Evolutionary conservation across 2,329 filamentous ascomycete species (phyloP).

Genomic region (Zasmidium cellare): DNA sequence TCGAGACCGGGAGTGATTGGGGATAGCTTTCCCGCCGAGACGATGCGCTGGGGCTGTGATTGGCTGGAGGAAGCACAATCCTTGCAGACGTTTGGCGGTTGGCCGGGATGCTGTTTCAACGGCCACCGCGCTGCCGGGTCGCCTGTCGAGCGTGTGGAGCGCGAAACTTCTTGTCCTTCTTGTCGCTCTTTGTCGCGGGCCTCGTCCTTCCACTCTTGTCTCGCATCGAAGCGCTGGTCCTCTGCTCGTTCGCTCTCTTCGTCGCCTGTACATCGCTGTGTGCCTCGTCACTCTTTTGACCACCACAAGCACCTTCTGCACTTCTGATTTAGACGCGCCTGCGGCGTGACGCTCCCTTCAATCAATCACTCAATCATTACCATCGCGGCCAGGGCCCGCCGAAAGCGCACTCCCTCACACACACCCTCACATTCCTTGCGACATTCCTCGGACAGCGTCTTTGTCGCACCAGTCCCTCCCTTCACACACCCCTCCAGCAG

Average conservation of each 20-base stretch:
- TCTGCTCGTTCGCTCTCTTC: conserved; percentile 1
- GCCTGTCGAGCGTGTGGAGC: neutral
- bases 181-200: too few relatives aligned
- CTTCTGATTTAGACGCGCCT: conserved; percentile 1
- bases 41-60: neutral
- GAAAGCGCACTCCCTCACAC: neutral
- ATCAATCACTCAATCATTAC: neutral
- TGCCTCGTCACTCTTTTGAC: conserved; percentile 8
- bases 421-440: conserved; percentile 9
- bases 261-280: neutral
- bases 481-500: neutral
- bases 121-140: neutral
- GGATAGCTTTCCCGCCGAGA: neutral
- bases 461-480: conserved; percentile 4
- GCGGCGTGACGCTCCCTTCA: conserved; percentile 9
- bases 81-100: neutral
- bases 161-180: conserved; percentile 8
- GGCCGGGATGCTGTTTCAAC: neutral
- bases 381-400: neutral
- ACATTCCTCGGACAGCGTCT: conserved; percentile 2
- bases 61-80: neutral
- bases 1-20: neutral
- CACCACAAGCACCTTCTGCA: conserved; percentile 1
- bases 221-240: conserved; percentile 5
- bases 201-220: conserved; percentile 1